phyloP scores from a whole-genome alignment of 805 yeast species.

The Candida pseudofarinosa region DNA sequence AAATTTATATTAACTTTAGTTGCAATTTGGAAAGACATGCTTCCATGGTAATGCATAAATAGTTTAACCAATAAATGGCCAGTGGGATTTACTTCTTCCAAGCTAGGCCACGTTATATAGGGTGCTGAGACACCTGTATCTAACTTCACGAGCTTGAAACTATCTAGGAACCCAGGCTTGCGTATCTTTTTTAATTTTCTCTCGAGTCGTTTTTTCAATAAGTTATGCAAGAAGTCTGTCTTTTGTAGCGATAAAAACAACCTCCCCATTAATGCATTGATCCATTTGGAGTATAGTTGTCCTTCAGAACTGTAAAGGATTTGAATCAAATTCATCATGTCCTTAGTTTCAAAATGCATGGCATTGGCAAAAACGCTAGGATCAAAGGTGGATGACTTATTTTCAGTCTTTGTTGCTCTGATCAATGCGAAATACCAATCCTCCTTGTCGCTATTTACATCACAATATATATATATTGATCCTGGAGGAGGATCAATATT shows the following conservation, averaged over 20 bases:
- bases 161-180: conserved; percentile 84
- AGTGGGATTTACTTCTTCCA: conserved; percentile 69
- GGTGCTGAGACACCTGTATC: conserved; percentile 82
- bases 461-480: conserved; percentile 63
- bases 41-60: conserved; percentile 69
- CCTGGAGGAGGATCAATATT: conserved; percentile 32
- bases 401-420: conserved; percentile 58
- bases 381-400: conserved; percentile 10
- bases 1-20: conserved; percentile 75
- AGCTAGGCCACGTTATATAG: conserved; percentile 64
- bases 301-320: conserved; percentile 78
- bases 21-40: conserved; percentile 68
- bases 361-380: conserved; percentile 70
- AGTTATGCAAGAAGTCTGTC: conserved; percentile 61
- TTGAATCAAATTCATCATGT: conserved; percentile 71
- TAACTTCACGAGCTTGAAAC: conserved; percentile 67
- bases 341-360: conserved; percentile 63
- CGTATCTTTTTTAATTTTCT: conserved; percentile 75
- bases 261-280: conserved; percentile 84
- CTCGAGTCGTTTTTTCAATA: conserved; percentile 55
- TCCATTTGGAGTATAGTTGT: conserved; percentile 81
- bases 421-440: conserved; percentile 88
- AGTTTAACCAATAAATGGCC: conserved; percentile 66
- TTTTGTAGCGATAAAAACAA: conserved; percentile 71
- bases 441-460: conserved; percentile 78